Evolutionary conservation across 192 early-diverging fungal species (phyloP).

Genomic region (Paraglomus brasilianum): DNA sequence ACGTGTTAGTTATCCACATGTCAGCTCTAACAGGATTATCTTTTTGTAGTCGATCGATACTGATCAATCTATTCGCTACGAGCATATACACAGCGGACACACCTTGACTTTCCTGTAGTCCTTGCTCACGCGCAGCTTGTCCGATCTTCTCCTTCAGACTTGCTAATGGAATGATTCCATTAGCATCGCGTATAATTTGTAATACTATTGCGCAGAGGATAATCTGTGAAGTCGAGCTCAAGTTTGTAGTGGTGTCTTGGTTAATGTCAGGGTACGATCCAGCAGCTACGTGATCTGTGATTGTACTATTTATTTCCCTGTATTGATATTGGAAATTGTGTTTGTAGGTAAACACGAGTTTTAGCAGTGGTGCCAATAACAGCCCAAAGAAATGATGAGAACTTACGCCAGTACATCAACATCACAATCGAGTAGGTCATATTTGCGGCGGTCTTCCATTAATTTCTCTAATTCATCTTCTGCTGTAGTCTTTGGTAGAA

Average conservation of each 20-base stretch:
- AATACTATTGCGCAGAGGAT: conserved; percentile 30
- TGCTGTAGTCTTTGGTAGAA: no score
- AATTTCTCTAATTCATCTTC: neutral
- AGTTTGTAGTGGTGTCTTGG: neutral
- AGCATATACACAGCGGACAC: conserved; percentile 32
- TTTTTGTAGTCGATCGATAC: conserved; percentile 32
- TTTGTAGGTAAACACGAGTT: no score
- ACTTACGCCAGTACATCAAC: conserved; percentile 14
- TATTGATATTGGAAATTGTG: neutral
- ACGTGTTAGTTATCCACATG: neutral
- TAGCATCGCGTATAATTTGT: conserved; percentile 26
- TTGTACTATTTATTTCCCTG: conserved; percentile 21
- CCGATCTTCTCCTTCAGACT: conserved; percentile 27
- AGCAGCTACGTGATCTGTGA: conserved; percentile 5
- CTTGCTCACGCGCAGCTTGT: conserved; percentile 4
- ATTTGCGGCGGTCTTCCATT: conserved; percentile 2
- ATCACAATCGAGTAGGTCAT: neutral
- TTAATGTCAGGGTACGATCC: neutral
- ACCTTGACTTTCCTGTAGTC: conserved; percentile 18
- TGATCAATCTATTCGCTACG: conserved; percentile 34
- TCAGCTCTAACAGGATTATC: conserved; percentile 14
- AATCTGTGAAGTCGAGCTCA: conserved; percentile 17
- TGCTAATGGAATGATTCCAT: conserved; percentile 20
- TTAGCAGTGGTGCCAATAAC: no score
- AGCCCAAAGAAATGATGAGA: neutral